These are phyloP conservation scores for Gorgonomyces haynaldii DNA, from an alignment of 192 early-diverging fungal genomes.

Conservation along the genomic window DNA sequence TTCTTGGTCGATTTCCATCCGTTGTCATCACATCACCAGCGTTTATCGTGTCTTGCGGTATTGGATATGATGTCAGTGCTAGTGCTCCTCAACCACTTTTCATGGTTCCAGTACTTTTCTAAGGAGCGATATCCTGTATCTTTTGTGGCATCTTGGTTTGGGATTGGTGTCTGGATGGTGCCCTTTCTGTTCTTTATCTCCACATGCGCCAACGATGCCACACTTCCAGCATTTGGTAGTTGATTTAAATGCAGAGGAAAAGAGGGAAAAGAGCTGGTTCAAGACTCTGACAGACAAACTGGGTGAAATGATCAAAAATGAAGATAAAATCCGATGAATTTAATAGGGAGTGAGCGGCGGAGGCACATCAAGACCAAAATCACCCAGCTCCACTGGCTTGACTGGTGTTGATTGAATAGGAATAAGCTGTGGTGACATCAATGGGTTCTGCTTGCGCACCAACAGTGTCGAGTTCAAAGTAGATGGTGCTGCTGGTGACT, in stretches of 20 bases:
- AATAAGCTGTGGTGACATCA: too few relatives aligned
- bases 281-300: too few relatives aligned
- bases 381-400: too few relatives aligned
- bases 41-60: constrained; percentile 78
- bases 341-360: too few relatives aligned
- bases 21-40: constrained; percentile 60
- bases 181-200: constrained; percentile 90
- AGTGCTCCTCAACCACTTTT: constrained; percentile 77
- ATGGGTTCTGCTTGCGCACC: too few relatives aligned
- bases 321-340: too few relatives aligned
- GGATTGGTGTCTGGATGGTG: constrained; percentile 86
- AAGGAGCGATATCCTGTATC: constrained; percentile 52
- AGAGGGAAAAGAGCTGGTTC: constrained; percentile 1
- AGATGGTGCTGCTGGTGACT: background rate
- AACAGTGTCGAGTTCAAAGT: background rate
- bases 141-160: constrained; percentile 85
- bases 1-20: constrained; percentile 72
- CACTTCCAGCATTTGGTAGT: constrained; percentile 55
- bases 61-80: constrained; percentile 32
- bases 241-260: background rate
- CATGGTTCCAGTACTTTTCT: constrained; percentile 92
- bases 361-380: too few relatives aligned
- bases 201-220: constrained; percentile 80
- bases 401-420: too few relatives aligned
- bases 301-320: too few relatives aligned